Evolutionary conservation across 2,329 filamentous ascomycete genomes (phyloP), one percentile per base, ranked within the genome.

Genomic region (Talaromyces marneffei): DNA sequence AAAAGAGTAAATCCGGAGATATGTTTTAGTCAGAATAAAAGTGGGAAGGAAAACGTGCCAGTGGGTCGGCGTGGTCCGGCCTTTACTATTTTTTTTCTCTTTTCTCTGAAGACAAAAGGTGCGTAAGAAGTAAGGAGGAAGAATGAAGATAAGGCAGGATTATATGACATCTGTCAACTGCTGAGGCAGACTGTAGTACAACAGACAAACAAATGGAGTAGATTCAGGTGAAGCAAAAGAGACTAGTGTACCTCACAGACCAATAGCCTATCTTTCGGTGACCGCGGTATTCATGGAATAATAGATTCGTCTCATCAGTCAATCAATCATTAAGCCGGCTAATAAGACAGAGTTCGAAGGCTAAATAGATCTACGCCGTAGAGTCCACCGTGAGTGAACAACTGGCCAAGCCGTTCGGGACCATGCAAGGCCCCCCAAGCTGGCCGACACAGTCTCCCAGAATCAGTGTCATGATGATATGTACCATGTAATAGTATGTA

Each of bases 1-100:
- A 64, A 67, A 67, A 59, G 57, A 65, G 65, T 62, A 67, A 65
- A 62, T 64, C 67, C 63, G 65, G 60, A 63, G 60, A 62, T 52
- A 50, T 35, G 48, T n/a, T 23, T 55, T 44, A 60, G 48, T 46
- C 55, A 46, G n/a, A 50, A 60, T 35, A 40, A 27, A 55, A 40
- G 52, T 55, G 35, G 35, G 20, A 37, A 39, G 20, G 18, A 40
- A 27, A 39, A 55, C 35, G 48, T 52, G 48, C 48, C 27, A 23
- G 48, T 52, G 48, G 48, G 29, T 48, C 42, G 18, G 37, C 33
- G 37, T 3, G 37, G 40, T 25, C 42, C 42, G 27, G 42, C 42
- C 42, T 46, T 27, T 46, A n/a, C n/a, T n/a, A n/a, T n/a, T n/a
- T n/a, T n/a, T n/a, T n/a, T n/a, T n/a, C n/a, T n/a, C n/a, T n/a